Conservation (phyloP, 306 rosid species). For the Acmispon strigosus region DNA sequence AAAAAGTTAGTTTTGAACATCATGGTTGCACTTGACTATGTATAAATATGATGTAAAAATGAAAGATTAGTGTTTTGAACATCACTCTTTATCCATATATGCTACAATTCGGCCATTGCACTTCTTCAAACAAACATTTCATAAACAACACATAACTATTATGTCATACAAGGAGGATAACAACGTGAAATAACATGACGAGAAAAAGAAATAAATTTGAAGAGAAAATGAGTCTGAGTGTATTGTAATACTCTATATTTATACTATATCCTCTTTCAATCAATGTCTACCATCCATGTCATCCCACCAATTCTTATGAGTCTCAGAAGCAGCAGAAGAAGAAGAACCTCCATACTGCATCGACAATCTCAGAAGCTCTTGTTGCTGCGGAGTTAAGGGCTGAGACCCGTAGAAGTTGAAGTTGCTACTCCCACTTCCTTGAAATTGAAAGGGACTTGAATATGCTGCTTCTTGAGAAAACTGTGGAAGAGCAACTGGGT, state of each 20-base stretch:
- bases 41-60: no score
- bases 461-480: slow-evolving; percentile 27
- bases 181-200: not conserved
- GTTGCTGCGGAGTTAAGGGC: slow-evolving; percentile 25
- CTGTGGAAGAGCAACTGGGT: slow-evolving; percentile 3
- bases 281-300: slow-evolving; percentile 21
- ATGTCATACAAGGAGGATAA: not conserved
- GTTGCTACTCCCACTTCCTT: not conserved
- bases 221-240: not conserved
- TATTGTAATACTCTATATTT: no score
- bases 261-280: not conserved
- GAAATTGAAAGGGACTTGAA: slow-evolving; percentile 8
- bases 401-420: slow-evolving; percentile 15
- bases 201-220: not conserved
- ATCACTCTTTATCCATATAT: no score
- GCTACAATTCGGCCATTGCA: no score
- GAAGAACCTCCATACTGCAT: slow-evolving; percentile 48
- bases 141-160: not conserved
- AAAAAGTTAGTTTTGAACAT: no score
- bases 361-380: slow-evolving; percentile 21
- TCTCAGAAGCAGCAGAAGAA: slow-evolving; percentile 16
- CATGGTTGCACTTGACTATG: no score
- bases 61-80: no score
- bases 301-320: slow-evolving; percentile 25
- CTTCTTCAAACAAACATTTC: not conserved